Conservation (phyloP, 768 basidiomycete genomes). For the Kwoniella mangroviensis region DNA sequence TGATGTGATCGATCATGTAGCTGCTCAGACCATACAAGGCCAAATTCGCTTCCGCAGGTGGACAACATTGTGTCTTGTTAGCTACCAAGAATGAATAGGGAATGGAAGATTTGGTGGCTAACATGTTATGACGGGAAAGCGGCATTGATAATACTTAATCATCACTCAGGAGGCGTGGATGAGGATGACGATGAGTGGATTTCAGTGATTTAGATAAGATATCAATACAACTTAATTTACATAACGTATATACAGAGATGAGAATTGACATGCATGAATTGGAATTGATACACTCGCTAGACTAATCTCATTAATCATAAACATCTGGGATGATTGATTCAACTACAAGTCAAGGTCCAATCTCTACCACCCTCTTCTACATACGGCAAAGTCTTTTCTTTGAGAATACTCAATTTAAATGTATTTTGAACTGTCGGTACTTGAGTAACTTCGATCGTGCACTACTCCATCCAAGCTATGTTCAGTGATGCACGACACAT, state of each 20-base stretch:
- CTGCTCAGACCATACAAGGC: constrained; percentile 46
- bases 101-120: not conserved
- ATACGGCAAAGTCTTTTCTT: too few relatives aligned
- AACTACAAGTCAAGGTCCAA: too few relatives aligned
- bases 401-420: too few relatives aligned
- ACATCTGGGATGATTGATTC: too few relatives aligned
- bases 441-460: too few relatives aligned
- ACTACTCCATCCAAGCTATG: too few relatives aligned
- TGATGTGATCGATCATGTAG: not conserved
- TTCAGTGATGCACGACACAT: too few relatives aligned
- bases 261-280: not conserved
- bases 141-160: not conserved
- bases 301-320: too few relatives aligned
- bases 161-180: too few relatives aligned
- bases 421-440: too few relatives aligned
- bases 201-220: not conserved
- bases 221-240: not conserved
- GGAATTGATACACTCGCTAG: too few relatives aligned
- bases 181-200: not conserved
- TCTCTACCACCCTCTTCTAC: too few relatives aligned
- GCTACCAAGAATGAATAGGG: constrained; percentile 34
- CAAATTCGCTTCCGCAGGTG: constrained; percentile 55
- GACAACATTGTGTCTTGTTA: constrained; percentile 57
- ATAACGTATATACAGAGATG: constrained; percentile 1
- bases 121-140: not conserved